Evolutionary conservation across 2,329 filamentous ascomycete genomes (phyloP), one percentile per base, ranked within the genome.

Genomic region (Colletotrichum tofieldiae): DNA sequence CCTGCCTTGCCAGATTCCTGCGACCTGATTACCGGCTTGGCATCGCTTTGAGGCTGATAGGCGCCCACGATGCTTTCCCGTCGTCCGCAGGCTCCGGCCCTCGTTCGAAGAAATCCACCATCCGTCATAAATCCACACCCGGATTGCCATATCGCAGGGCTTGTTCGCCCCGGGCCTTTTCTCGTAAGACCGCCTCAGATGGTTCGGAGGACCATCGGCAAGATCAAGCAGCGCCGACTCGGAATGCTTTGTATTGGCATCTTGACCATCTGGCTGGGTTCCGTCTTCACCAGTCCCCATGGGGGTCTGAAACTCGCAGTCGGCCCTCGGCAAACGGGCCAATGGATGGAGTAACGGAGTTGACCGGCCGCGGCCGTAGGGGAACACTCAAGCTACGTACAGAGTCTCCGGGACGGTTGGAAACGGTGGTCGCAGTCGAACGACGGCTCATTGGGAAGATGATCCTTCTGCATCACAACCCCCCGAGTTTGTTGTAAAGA

Each of bases 391-490:
- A 35, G 64, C 64, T 62, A 59, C 51, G 43, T 58, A 39, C 58
- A 51, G 5, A 18, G 23, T 49, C 45, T 64, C 43, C 51, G 54
- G 35, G 51, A 32, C 37, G 52, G 56, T 51, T 71, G 56, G 49
- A 47, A 63, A 72, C 43, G 69, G 59, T 18, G 45, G 37, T 18
- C 20, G 23, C 20, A 52, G 58, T 69, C 65, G 39, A 72, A 63
- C 45, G 43, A 69, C 54, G 59, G 41, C 56, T 62, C 49, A 56
- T 58, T 58, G n/a, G 32, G 20, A 69, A 47, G 45, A 59, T 52
- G 45, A 68, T 69, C 52, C 59, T 54, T 63, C 45, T 68, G 52
- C 58, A 64, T 72, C 37, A 43, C 56, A 47, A 69, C 35, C 52
- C 65, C 56, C 65, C 69, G 69, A 69, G 29, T 35, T n/a, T 20